Percentiles rank a stretch among this genome's conserved stretches.
Conservation (phyloP, 768 basidiomycete genomes). For the Leccinum uliginosum region DNA sequence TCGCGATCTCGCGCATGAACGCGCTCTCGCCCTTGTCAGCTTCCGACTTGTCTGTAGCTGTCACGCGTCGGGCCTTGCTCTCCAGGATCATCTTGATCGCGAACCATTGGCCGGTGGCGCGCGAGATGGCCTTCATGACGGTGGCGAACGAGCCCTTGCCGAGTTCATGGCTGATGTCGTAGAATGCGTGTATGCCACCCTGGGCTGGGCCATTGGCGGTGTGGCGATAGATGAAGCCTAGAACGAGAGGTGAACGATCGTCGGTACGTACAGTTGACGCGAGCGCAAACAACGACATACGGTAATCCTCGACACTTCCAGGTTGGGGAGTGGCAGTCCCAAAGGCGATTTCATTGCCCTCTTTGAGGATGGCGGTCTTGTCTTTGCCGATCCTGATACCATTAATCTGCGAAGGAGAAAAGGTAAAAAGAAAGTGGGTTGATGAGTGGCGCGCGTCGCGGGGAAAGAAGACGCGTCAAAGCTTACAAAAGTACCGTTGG, state of each 20-base stretch:
- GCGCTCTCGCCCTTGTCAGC: conserved; percentile 29
- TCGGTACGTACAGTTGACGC: neutral
- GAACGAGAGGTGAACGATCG: neutral
- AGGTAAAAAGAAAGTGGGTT: neutral
- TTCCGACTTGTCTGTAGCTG: conserved; percentile 28
- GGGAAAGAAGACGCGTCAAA: conserved; percentile 14
- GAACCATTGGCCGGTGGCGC: conserved; percentile 64
- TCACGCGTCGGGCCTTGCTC: conserved; percentile 39
- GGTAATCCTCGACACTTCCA: conserved; percentile 64
- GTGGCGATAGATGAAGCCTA: conserved; percentile 73
- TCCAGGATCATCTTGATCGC: conserved; percentile 87
- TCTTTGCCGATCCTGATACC: conserved; percentile 37
- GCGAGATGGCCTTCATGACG: conserved; percentile 78
- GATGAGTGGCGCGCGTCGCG: conserved; percentile 10
- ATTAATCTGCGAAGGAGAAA: conserved; percentile 32
- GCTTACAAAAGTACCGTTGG: conserved; percentile 43
- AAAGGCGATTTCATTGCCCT: conserved; percentile 85
- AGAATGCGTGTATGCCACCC: conserved; percentile 57
- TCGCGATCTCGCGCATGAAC: conserved; percentile 71
- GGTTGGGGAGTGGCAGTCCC: conserved; percentile 53
- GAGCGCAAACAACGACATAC: conserved; percentile 38
- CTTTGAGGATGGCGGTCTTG: conserved; percentile 39
- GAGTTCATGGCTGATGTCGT: conserved; percentile 66
- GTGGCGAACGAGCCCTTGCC: conserved; percentile 92
- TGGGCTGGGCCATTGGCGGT: conserved; percentile 45